Percentiles rank a stretch among this genome's conserved stretches.
phyloP scores from a whole-genome alignment of 2,329 filamentous ascomycete genomes.

The Ambrosiella beaveri region DNA sequence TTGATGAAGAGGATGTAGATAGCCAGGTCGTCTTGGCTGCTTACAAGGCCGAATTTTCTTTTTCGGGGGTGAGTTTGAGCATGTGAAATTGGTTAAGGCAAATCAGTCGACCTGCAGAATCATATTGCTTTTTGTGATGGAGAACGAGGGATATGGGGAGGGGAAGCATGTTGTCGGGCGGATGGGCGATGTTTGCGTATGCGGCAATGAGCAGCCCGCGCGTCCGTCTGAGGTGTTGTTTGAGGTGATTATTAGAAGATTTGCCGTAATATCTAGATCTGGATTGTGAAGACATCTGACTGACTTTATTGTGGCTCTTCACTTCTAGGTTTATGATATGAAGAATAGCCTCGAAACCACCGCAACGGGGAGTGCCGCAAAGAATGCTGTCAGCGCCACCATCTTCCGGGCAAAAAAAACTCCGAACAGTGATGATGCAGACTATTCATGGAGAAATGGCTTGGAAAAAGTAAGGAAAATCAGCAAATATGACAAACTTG shows the following conservation, averaged over 20 bases:
- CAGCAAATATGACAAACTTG: no score
- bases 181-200: no score
- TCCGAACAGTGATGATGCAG: not conserved
- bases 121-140: not conserved
- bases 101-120: not conserved
- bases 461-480: no score
- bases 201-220: no score
- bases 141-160: not conserved
- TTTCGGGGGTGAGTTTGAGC: slow-evolving; percentile 2
- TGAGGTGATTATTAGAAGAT: not conserved
- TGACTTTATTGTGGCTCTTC: not conserved
- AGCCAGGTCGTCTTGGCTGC: slow-evolving; percentile 10
- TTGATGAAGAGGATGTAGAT: slow-evolving; percentile 2
- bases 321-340: not conserved
- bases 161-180: no score
- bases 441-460: no score
- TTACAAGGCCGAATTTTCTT: slow-evolving; percentile 10
- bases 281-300: not conserved
- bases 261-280: not conserved
- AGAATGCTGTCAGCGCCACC: not conserved
- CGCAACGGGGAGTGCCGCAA: not conserved
- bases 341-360: not conserved
- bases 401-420: not conserved
- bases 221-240: no score
- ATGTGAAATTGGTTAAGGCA: not conserved